Conservation (phyloP, 495 filamentous ascomycete species). For the Letharia columbiana region DNA sequence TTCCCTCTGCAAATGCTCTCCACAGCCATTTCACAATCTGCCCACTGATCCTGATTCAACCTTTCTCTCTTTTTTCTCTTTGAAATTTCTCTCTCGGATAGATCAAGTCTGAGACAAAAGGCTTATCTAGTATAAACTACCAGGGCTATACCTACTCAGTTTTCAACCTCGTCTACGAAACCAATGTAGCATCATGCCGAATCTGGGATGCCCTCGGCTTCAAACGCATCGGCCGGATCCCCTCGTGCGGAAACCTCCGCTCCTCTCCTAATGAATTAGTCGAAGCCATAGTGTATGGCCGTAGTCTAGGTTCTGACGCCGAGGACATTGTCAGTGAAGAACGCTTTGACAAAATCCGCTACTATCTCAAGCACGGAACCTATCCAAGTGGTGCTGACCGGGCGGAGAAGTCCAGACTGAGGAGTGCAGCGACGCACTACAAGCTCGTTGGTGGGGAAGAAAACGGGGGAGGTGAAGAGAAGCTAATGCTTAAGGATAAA, state of each 20-base stretch:
- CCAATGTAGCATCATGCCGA: constrained; percentile 85
- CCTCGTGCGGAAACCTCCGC: constrained; percentile 75
- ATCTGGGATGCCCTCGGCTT: constrained; percentile 99
- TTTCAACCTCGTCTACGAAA: constrained; percentile 98
- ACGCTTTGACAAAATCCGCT: constrained; percentile 96
- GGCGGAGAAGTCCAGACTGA: constrained; percentile 87
- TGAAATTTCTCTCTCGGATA: neutral
- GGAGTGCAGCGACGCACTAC: constrained; percentile 93
- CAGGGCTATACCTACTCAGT: constrained; percentile 91
- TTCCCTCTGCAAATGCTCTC: neutral
- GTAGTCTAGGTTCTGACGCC: constrained; percentile 67
- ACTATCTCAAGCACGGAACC: constrained; percentile 89
- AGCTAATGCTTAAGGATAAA: constrained; percentile 93
- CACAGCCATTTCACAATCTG: neutral
- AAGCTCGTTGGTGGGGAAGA: constrained; percentile 54
- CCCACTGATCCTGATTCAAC: neutral
- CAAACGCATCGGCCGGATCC: constrained; percentile 89
- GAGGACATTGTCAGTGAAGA: constrained; percentile 92
- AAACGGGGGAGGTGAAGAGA: constrained; percentile 44
- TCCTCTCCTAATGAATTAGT: constrained; percentile 72
- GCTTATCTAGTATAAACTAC: neutral
- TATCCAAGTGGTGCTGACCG: constrained; percentile 91
- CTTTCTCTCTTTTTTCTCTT: neutral
- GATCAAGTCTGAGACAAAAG: neutral
- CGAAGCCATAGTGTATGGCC: constrained; percentile 94